Base-by-base conservation (phyloP, 2,329 filamentous ascomycete species). In the Xylaria sp. region DNA sequence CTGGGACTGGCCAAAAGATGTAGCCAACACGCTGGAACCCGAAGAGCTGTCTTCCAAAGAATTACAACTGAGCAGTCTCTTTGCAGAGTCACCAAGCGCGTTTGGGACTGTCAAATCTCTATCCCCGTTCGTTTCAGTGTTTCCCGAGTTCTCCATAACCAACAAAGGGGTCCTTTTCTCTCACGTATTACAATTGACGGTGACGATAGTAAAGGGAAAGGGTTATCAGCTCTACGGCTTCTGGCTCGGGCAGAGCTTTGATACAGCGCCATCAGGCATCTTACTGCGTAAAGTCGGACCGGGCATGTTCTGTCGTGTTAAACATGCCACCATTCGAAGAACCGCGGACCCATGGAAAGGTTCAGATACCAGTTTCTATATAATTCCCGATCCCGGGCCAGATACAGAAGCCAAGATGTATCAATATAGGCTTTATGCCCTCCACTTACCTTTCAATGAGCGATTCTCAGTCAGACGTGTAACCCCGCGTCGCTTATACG, bases 1-100 rank as follows among this genome's bases (percentile, higher is more conserved):
- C 25, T 70, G 65, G 65, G 59, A 47, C 23, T 42, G 60, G 4
- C 46, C 65, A 4, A 15, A n/a, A 21, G 33, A 25, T 12, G 61
- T 67, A 19, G 9, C 8, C 4, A 25, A 7, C 6, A 5, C 25
- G 19, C 45, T 14, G 3, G 35, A 42, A 31, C 25, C 3, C 14
- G 9, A 12, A 31, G 28, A 9, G 4, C 28, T 31, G 28, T 31
- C 28, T 9, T 9, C 8, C 9, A 25, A 14, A 3, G 9, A 38
- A 31, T 35, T 14, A 5, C 45, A 42, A 31, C 25, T 4, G 11
- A 15, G 11, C n/a, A 51, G 21, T 21, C 23, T 58, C 6, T 43
- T 58, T 17, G 55, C 55, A 6, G 55, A 58, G 19, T 58, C 55
- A n/a, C 55, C 55, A 23, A 25, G 19, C 12, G 35, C 25, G 1